These are phyloP conservation scores for Circinella umbellata DNA, from an alignment of 371 early-diverging fungal genomes.

Conservation along the genomic window DNA sequence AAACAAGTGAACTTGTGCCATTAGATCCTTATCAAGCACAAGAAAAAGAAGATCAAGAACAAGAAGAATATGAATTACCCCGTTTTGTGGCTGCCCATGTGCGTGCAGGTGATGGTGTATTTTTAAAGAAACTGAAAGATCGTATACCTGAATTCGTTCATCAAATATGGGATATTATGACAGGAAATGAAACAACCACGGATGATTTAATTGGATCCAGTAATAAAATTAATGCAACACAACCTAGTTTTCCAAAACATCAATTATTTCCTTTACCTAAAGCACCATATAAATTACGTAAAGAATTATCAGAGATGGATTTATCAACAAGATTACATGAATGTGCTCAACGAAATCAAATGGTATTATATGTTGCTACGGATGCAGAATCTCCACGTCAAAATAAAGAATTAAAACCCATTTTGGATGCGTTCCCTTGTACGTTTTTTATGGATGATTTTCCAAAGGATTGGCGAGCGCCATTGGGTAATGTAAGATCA, in stretches of 20 bases:
- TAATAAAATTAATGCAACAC: slow-evolving; percentile 17
- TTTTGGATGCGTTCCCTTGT: slow-evolving; percentile 30
- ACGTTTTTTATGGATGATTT: slow-evolving; percentile 33
- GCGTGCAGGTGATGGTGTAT: slow-evolving; percentile 42
- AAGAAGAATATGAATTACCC: slow-evolving; percentile 20
- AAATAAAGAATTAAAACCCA: slow-evolving; percentile 24
- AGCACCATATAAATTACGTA: slow-evolving; percentile 22
- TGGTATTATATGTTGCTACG: slow-evolving; percentile 36
- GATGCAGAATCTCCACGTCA: slow-evolving; percentile 26
- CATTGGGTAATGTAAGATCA: slow-evolving; percentile 21
- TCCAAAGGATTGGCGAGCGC: slow-evolving; percentile 17
- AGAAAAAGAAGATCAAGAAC: slow-evolving; percentile 17
- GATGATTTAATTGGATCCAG: slow-evolving; percentile 30
- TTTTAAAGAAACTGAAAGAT: slow-evolving; percentile 26
- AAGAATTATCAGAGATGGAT: slow-evolving; percentile 12
- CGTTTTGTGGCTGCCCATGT: slow-evolving; percentile 44
- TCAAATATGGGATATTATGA: slow-evolving; percentile 37
- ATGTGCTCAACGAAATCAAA: slow-evolving; percentile 24
- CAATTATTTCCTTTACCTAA: slow-evolving; percentile 23
- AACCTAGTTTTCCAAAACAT: not conserved
- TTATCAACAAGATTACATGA: slow-evolving; percentile 15
- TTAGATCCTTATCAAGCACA: slow-evolving; percentile 29
- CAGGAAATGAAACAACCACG: slow-evolving; percentile 29
- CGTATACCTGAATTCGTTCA: slow-evolving; percentile 36
- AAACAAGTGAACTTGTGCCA: slow-evolving; percentile 21